Evolutionary conservation across 768 basidiomycete species (phyloP).

Genomic region (Boletus vermiculosoides): DNA sequence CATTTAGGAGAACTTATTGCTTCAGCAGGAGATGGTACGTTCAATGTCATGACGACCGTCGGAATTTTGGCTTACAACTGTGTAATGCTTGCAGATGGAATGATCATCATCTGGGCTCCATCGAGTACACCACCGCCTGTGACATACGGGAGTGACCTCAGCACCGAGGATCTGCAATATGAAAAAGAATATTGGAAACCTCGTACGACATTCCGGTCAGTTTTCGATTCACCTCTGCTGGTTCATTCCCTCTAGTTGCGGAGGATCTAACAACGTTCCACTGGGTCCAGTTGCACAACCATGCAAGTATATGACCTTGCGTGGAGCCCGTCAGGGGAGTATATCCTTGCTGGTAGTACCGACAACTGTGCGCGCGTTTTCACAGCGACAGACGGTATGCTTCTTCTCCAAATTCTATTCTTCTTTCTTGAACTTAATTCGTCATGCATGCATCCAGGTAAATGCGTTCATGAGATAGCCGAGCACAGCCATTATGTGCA

Average conservation of each 20-base stretch:
- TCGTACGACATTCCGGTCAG: slow-evolving; percentile 77
- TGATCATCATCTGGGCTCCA: slow-evolving; percentile 95
- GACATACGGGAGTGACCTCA: slow-evolving; percentile 82
- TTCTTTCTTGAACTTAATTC: background rate
- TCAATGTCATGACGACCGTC: slow-evolving; percentile 3
- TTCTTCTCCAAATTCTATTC: slow-evolving; percentile 2
- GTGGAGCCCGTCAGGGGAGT: slow-evolving; percentile 95
- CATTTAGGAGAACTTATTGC: slow-evolving; percentile 81
- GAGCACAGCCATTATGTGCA: slow-evolving; percentile 98
- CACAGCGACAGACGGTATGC: slow-evolving; percentile 65
- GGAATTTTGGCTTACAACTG: background rate
- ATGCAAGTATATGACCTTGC: slow-evolving; percentile 98
- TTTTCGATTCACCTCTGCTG: background rate
- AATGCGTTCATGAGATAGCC: slow-evolving; percentile 84
- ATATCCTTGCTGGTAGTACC: slow-evolving; percentile 93
- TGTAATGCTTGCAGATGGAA: slow-evolving; percentile 65
- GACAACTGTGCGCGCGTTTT: slow-evolving; percentile 93
- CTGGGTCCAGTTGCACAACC: slow-evolving; percentile 68
- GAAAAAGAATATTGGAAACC: slow-evolving; percentile 98
- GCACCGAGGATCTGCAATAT: slow-evolving; percentile 73
- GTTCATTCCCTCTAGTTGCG: background rate
- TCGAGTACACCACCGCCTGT: slow-evolving; percentile 67
- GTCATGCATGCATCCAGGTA: slow-evolving; percentile 46
- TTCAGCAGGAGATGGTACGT: slow-evolving; percentile 93
- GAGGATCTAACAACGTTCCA: slow-evolving; percentile 3